These are phyloP conservation scores for Rhizopogon rudus DNA, from an alignment of 768 basidiomycete genomes.

Conservation along the genomic window DNA sequence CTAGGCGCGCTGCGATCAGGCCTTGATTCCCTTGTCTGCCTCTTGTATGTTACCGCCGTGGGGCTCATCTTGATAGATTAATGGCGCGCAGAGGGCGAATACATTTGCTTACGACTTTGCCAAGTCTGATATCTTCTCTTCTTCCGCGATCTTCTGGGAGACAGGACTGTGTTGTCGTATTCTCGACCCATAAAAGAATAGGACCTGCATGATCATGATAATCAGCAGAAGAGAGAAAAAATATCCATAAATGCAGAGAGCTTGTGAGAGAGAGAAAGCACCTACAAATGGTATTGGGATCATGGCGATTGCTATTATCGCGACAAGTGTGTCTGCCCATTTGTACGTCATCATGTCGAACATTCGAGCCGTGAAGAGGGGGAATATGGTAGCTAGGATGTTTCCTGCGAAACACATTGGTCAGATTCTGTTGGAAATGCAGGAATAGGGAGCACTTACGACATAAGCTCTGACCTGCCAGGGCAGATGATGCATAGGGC, in stretches of 20 bases:
- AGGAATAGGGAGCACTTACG: conserved; percentile 29
- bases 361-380: conserved; percentile 60
- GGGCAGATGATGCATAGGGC: conserved; percentile 59
- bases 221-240: not conserved
- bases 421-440: not conserved
- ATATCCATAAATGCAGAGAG: too few relatives aligned
- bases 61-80: not conserved
- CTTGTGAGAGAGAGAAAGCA: not conserved
- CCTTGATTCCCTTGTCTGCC: too few relatives aligned
- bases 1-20: too few relatives aligned
- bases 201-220: conserved; percentile 11
- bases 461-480: conserved; percentile 23
- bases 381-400: conserved; percentile 46
- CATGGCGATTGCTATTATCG: conserved; percentile 46
- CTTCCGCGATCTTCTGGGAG: conserved; percentile 7
- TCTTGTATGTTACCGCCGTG: too few relatives aligned
- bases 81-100: not conserved
- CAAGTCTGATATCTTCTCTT: not conserved
- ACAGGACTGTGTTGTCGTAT: conserved; percentile 29
- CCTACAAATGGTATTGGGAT: conserved; percentile 59
- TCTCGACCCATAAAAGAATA: conserved; percentile 25
- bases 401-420: conserved; percentile 33
- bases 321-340: conserved; percentile 60
- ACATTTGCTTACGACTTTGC: not conserved
- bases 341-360: conserved; percentile 48